These are phyloP conservation scores for Angophora floribunda DNA, from an alignment of 345 rosid species.

Conservation along the genomic window DNA sequence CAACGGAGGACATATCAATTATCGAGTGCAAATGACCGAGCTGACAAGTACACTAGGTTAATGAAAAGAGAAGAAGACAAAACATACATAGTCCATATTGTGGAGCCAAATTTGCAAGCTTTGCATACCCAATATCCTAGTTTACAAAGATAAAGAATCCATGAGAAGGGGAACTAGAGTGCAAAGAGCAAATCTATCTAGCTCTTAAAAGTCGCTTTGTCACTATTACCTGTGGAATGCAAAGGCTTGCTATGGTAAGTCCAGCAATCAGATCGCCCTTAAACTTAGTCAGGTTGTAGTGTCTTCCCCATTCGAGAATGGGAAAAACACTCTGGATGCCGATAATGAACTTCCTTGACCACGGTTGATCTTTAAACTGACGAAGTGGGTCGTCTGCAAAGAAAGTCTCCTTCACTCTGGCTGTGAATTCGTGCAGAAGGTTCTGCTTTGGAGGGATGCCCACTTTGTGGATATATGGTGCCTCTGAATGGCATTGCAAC, in stretches of 20 bases:
- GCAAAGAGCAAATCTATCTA: neutral
- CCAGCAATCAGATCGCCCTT: conserved; percentile 34
- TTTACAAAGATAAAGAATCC: neutral
- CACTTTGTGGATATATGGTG: conserved; percentile 1
- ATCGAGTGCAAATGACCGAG: neutral
- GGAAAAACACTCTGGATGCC: conserved; percentile 37
- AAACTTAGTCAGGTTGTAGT: conserved; percentile 19
- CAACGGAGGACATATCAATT: neutral
- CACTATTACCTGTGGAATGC: conserved; percentile 41
- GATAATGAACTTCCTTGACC: conserved; percentile 11
- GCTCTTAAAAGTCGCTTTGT: neutral
- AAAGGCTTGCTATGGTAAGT: conserved; percentile 47
- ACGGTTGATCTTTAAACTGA: conserved; percentile 25
- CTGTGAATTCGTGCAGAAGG: conserved; percentile 10
- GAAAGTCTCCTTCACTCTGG: conserved; percentile 26
- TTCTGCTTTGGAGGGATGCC: conserved; percentile 22
- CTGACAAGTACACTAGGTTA: neutral
- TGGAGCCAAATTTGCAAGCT: conserved; percentile 33
- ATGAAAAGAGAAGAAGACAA: neutral
- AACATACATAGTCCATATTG: conserved; percentile 36
- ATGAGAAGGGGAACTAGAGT: neutral
- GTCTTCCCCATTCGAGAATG: conserved; percentile 32
- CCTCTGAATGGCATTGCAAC: neutral
- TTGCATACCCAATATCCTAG: conserved; percentile 40
- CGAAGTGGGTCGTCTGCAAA: conserved; percentile 44